A percentile compares a stretch with the other conserved stretches of the same genome.
phyloP scores from a whole-genome alignment of 768 basidiomycete genomes.

The Boletellus emodensis region DNA sequence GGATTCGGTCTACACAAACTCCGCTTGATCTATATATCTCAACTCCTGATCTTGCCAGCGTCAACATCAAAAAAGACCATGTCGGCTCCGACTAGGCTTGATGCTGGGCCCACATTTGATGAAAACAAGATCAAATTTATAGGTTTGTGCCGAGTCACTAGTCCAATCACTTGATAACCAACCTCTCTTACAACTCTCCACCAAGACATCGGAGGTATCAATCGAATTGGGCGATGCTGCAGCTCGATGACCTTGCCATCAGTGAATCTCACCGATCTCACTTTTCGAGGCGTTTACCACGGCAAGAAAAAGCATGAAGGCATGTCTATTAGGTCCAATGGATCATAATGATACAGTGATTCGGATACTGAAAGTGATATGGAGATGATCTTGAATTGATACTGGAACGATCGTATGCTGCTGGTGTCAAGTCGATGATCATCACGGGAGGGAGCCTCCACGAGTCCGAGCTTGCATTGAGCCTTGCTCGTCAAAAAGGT shows the following conservation, averaged over 20 bases:
- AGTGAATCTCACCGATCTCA: conserved; percentile 57
- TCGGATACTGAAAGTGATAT: not conserved
- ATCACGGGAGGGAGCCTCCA: conserved; percentile 70
- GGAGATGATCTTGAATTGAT: conserved; percentile 63
- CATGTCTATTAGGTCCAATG: conserved; percentile 12
- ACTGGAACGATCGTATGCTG: conserved; percentile 49
- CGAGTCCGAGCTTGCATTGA: conserved; percentile 58
- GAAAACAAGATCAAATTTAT: conserved; percentile 30
- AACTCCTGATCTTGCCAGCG: too few species aligned
- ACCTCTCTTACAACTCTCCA: too few species aligned
- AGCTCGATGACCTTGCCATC: not conserved
- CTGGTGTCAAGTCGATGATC: conserved; percentile 67
- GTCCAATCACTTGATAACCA: not conserved
- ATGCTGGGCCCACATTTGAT: not conserved
- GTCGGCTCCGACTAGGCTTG: not conserved
- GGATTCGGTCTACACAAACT: too few species aligned
- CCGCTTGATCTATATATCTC: too few species aligned
- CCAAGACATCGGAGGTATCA: conserved; percentile 40
- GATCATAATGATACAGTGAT: not conserved
- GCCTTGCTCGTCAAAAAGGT: conserved; percentile 59
- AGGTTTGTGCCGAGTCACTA: conserved; percentile 20
- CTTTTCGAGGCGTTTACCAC: conserved; percentile 50
- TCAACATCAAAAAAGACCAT: not conserved
- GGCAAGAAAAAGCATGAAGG: conserved; percentile 51
- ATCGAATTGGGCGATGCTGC: not conserved